A percentile compares a stretch with the other conserved stretches of the same genome.
Conservation (phyloP, 2,329 filamentous ascomycete genomes). For the Colletotrichum graminicola region DNA sequence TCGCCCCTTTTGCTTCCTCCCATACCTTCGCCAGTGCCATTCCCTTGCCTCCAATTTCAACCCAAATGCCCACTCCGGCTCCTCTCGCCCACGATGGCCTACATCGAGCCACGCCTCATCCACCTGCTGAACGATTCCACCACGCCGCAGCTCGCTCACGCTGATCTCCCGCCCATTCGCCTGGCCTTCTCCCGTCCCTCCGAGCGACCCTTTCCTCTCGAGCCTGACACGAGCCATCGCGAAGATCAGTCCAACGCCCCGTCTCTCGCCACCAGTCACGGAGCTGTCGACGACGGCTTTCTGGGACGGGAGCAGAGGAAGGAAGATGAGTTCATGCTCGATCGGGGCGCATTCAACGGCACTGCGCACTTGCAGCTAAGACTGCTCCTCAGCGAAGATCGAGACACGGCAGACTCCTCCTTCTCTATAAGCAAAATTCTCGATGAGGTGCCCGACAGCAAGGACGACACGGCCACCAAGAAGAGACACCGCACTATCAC, state of each 20-base stretch:
- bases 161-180: slow-evolving; percentile 66
- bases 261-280: slow-evolving; percentile 42
- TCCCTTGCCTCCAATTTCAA: slow-evolving; percentile 34
- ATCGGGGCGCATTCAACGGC: slow-evolving; percentile 24
- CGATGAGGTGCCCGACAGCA: slow-evolving; percentile 57
- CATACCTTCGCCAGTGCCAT: slow-evolving; percentile 32
- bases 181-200: slow-evolving; percentile 58
- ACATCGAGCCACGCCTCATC: slow-evolving; percentile 76
- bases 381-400: slow-evolving; percentile 54
- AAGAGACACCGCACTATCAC: slow-evolving; percentile 64
- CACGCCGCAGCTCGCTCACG: slow-evolving; percentile 60
- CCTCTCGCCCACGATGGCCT: slow-evolving; percentile 65
- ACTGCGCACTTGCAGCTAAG: slow-evolving; percentile 51
- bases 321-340: slow-evolving; percentile 25
- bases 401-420: slow-evolving; percentile 54
- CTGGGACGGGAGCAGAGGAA: slow-evolving; percentile 28
- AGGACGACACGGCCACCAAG: slow-evolving; percentile 63
- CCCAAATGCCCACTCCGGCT: slow-evolving; percentile 54
- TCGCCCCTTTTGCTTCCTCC: background rate
- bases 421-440: slow-evolving; percentile 61
- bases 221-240: slow-evolving; percentile 60
- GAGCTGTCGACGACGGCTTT: slow-evolving; percentile 36
- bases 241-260: slow-evolving; percentile 50
- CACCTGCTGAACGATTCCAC: slow-evolving; percentile 72
- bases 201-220: slow-evolving; percentile 64